A percentile compares a stretch with the other conserved stretches of the same genome.
These are phyloP conservation scores for Neoarthrinium moseri DNA, from an alignment of 2,329 filamentous ascomycete genomes.

Conservation along the genomic window DNA sequence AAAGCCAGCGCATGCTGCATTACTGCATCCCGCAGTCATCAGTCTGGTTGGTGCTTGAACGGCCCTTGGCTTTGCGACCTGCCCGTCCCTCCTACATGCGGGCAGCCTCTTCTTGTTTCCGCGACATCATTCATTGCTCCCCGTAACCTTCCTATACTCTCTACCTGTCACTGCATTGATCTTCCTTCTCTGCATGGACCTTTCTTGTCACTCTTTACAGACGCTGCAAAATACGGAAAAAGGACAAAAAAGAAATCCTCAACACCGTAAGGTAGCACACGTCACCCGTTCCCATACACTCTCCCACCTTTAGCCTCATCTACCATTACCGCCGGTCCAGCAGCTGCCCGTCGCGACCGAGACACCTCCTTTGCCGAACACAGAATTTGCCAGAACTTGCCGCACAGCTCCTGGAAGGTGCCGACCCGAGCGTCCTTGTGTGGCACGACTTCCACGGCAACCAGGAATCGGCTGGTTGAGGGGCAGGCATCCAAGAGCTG, in stretches of 20 bases:
- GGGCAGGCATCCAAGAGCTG: constrained; percentile 9
- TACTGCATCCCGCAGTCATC: neutral
- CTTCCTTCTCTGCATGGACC: neutral
- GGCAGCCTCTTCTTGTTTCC: neutral
- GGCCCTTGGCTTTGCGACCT: neutral
- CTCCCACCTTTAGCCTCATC: neutral
- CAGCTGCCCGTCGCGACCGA: constrained; percentile 18
- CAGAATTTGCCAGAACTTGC: constrained; percentile 18
- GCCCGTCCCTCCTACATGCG: neutral
- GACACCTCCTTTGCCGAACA: constrained; percentile 16
- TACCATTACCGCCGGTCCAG: constrained; percentile 12
- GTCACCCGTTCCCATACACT: neutral
- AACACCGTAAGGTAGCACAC: neutral
- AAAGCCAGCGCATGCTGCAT: neutral
- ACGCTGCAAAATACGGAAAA: neutral
- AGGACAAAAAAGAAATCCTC: neutral
- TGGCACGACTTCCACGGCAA: constrained; percentile 10
- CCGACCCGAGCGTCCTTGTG: no score
- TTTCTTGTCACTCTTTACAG: constrained; percentile 1
- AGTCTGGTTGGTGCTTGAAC: neutral
- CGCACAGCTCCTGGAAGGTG: constrained; percentile 15
- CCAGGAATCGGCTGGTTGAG: constrained; percentile 13
- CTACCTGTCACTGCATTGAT: neutral
- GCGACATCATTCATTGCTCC: constrained; percentile 5
- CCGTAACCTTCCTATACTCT: neutral